These are phyloP conservation scores for Rhodamnia argentea DNA, from an alignment of 345 rosid genomes.

Conservation along the genomic window DNA sequence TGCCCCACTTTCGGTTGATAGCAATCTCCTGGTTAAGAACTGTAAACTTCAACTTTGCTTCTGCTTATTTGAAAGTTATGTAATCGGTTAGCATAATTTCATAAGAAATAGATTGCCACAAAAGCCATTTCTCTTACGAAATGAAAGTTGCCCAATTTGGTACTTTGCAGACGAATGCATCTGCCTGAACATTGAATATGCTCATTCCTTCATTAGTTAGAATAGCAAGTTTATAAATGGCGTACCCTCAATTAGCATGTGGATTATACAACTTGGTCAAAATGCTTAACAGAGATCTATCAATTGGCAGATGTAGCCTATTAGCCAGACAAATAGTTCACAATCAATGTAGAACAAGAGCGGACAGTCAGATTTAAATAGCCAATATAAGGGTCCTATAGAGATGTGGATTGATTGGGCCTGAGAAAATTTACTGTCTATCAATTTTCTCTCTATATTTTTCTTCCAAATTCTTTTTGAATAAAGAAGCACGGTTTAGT, in stretches of 20 bases:
- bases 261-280: neutral
- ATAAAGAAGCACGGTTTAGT: neutral
- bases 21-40: too few relatives aligned
- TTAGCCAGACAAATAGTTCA: neutral
- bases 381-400: neutral
- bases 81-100: neutral
- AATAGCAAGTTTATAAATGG: neutral
- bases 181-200: neutral
- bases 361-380: neutral
- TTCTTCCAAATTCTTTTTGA: neutral
- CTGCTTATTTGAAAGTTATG: neutral
- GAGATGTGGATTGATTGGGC: neutral
- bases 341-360: neutral
- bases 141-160: neutral
- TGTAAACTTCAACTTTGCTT: neutral
- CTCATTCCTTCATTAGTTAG: neutral
- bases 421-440: neutral
- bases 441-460: neutral
- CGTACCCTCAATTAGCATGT: neutral
- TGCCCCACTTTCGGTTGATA: neutral
- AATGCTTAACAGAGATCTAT: neutral
- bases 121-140: neutral
- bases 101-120: neutral
- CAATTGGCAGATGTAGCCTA: neutral
- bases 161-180: neutral